Percentiles rank a stretch among this genome's conserved stretches.
These are phyloP conservation scores for Termitomyces sp. DNA, from an alignment of 768 basidiomycete species.

Conservation along the genomic window DNA sequence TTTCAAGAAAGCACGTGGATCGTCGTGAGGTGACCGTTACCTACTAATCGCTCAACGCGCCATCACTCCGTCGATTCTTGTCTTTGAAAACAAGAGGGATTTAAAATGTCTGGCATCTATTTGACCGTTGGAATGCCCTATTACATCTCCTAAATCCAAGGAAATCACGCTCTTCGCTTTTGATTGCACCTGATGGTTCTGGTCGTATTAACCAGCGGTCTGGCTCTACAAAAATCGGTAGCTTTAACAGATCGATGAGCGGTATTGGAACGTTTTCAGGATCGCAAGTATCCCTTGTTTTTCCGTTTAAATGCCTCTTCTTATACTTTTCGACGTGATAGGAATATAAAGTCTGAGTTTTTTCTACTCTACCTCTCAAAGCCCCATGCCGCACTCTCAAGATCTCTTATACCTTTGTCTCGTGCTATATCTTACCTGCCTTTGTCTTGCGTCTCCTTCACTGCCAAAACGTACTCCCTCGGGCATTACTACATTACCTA, in stretches of 20 bases:
- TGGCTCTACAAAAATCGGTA: not conserved
- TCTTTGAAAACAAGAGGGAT: not conserved
- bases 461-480: slow-evolving; percentile 20
- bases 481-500: slow-evolving; percentile 27
- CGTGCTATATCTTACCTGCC: not conserved
- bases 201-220: not conserved
- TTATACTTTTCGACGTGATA: not conserved
- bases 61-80: not conserved
- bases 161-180: not conserved
- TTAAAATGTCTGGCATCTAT: not conserved
- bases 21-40: too few relatives aligned
- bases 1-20: not conserved
- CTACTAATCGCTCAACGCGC: not conserved
- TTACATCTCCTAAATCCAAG: not conserved
- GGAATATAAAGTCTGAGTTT: not conserved
- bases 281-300: not conserved
- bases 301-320: not conserved
- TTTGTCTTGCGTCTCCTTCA: slow-evolving; percentile 8
- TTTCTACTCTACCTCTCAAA: not conserved
- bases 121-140: not conserved
- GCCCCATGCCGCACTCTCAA: not conserved
- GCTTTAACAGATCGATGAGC: not conserved
- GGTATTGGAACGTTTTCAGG: not conserved
- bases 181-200: not conserved
- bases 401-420: not conserved